phyloP scores from a whole-genome alignment of 371 early-diverging fungal species.

The Chytridiales sp. region DNA sequence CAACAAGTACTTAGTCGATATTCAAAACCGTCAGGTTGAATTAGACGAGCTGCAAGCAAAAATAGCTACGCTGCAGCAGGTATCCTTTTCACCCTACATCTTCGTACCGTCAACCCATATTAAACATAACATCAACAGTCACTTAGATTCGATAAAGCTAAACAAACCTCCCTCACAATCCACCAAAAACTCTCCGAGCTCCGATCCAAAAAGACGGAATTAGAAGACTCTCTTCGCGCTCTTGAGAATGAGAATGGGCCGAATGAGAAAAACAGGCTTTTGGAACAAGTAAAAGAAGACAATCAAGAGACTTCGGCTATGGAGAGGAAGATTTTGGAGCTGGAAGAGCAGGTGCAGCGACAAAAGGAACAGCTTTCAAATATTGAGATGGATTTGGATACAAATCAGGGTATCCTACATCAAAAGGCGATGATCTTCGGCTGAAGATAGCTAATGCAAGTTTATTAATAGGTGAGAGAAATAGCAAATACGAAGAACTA shows the following conservation, averaged over 20 bases:
- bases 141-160: conserved; percentile 38
- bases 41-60: conserved; percentile 36
- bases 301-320: conserved; percentile 56
- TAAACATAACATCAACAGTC: conserved; percentile 30
- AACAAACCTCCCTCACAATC: conserved; percentile 36
- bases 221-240: conserved; percentile 40
- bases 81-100: neutral
- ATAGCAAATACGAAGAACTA: conserved; percentile 56
- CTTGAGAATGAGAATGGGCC: conserved; percentile 43
- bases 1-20: conserved; percentile 26
- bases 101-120: neutral
- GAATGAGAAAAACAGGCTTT: conserved; percentile 44
- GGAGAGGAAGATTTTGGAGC: conserved; percentile 50
- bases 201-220: conserved; percentile 34
- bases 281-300: conserved; percentile 54
- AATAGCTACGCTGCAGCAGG: conserved; percentile 30
- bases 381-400: conserved; percentile 42
- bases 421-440: neutral
- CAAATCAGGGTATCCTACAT: conserved; percentile 32
- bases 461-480: conserved; percentile 37
- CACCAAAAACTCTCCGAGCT: conserved; percentile 40
- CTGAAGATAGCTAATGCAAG: neutral
- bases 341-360: conserved; percentile 39
- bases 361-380: conserved; percentile 40
- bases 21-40: conserved; percentile 33